Evolutionary conservation across 805 yeast species (phyloP).

Genomic region (Yarrowia sp.): DNA sequence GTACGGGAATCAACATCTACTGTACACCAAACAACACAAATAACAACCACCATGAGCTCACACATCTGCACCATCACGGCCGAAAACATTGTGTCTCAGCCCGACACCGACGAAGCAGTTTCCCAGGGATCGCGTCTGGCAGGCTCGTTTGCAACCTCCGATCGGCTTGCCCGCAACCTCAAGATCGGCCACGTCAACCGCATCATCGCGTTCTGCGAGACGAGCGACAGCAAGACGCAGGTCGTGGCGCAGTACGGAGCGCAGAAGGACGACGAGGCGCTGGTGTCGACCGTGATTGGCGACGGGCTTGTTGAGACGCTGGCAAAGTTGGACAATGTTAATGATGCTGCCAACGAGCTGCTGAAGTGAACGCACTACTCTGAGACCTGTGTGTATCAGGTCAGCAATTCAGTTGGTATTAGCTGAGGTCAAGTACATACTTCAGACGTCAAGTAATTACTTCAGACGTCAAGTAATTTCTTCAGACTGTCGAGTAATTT

Average conservation of each 20-base stretch:
- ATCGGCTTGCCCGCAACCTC: slow-evolving; percentile 21
- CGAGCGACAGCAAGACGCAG: neutral
- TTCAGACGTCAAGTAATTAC: too few species aligned
- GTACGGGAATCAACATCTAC: too few species aligned
- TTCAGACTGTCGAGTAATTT: too few species aligned
- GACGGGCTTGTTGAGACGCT: neutral
- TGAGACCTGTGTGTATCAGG: too few species aligned
- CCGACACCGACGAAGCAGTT: slow-evolving; percentile 22
- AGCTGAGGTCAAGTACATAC: too few species aligned
- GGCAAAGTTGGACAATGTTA: slow-evolving; percentile 6
- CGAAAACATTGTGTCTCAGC: slow-evolving; percentile 10
- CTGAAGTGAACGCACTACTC: neutral
- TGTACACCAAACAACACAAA: too few species aligned
- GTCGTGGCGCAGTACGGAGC: slow-evolving; percentile 3
- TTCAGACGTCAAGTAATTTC: too few species aligned
- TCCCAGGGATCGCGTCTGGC: slow-evolving; percentile 13
- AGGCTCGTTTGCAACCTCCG: slow-evolving; percentile 9
- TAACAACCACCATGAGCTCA: neutral
- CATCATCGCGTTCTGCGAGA: slow-evolving; percentile 1
- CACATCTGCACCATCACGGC: slow-evolving; percentile 2
- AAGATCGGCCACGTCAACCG: slow-evolving; percentile 21
- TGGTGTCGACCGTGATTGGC: slow-evolving; percentile 4
- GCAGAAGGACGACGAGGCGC: slow-evolving; percentile 16
- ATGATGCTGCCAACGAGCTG: neutral
- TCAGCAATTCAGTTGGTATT: too few species aligned